Percentiles rank a stretch among this genome's conserved stretches.
These are phyloP conservation scores for Chromera velia DNA, from an alignment of 73 alveolate genomes.

Conservation along the genomic window DNA sequence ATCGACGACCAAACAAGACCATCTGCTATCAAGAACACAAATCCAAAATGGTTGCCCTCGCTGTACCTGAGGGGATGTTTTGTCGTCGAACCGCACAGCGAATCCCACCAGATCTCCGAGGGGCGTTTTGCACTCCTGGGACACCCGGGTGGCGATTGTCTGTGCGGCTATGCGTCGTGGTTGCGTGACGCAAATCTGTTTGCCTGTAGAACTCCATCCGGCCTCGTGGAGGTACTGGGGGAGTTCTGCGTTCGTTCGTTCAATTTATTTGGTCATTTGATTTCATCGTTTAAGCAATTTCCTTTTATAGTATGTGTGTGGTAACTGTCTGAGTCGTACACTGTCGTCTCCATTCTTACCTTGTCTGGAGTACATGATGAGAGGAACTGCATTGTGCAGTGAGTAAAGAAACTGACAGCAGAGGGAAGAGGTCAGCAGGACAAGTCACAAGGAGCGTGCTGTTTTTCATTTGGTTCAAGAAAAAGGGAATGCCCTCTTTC, in stretches of 20 bases:
- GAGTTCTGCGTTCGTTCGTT: too few species aligned
- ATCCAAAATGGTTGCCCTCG: too few species aligned
- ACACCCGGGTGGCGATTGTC: slow-evolving; percentile 65
- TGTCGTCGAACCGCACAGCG: slow-evolving; percentile 76
- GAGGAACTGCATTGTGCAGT: not conserved
- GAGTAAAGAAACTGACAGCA: not conserved
- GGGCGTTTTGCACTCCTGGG: slow-evolving; percentile 58
- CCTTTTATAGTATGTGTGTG: too few species aligned
- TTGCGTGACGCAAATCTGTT: slow-evolving; percentile 52
- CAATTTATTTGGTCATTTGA: too few species aligned
- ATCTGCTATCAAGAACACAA: too few species aligned
- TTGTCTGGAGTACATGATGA: too few species aligned
- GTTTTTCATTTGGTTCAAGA: too few species aligned
- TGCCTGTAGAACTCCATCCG: slow-evolving; percentile 52
- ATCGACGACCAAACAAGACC: too few species aligned
- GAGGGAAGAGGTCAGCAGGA: not conserved
- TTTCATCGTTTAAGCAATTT: too few species aligned
- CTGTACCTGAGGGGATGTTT: slow-evolving; percentile 50
- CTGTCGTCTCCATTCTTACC: too few species aligned
- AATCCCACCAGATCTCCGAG: slow-evolving; percentile 75
- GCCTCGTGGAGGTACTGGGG: slow-evolving; percentile 66
- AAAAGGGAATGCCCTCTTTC: too few species aligned
- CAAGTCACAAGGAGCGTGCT: not conserved
- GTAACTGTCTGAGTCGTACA: too few species aligned
- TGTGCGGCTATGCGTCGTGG: slow-evolving; percentile 69